phyloP scores from a whole-genome alignment of 2,329 filamentous ascomycete genomes.

The Hortaea werneckii region DNA sequence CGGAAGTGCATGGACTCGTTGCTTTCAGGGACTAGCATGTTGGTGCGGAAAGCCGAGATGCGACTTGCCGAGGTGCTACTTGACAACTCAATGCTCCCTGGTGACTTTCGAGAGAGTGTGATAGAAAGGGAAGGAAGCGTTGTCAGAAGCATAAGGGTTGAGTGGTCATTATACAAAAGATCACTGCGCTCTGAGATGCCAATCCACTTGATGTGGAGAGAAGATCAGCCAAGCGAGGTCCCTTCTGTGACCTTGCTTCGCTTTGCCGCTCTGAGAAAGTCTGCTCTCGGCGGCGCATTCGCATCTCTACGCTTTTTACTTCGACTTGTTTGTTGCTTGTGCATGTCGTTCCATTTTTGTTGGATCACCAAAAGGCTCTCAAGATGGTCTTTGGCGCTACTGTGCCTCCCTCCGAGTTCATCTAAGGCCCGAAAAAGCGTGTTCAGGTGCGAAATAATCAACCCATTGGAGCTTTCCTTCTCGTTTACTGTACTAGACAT shows the following conservation, averaged over 20 bases:
- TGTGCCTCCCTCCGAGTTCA: constrained; percentile 31
- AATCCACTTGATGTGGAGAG: no score
- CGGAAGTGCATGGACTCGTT: constrained; percentile 2
- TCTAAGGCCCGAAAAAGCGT: constrained; percentile 34
- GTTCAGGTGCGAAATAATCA: constrained; percentile 29
- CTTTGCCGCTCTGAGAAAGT: no score
- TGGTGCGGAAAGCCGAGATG: constrained; percentile 2
- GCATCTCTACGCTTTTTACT: no score
- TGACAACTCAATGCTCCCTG: no score
- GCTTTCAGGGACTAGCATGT: background rate
- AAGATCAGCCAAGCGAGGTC: no score
- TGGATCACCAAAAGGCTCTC: constrained; percentile 7
- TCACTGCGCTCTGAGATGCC: no score
- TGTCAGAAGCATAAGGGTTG: no score
- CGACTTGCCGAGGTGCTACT: constrained; percentile 3
- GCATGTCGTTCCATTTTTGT: constrained; percentile 6
- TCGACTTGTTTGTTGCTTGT: background rate
- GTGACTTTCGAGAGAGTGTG: no score
- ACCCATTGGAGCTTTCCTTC: background rate
- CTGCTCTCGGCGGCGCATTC: no score
- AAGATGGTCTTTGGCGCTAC: constrained; percentile 26
- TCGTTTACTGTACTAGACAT: background rate
- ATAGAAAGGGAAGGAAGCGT: no score
- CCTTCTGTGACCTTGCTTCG: no score
- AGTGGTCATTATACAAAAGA: no score